Conservation (phyloP, 805 yeast species). For the Nakazawaea populi region DNA sequence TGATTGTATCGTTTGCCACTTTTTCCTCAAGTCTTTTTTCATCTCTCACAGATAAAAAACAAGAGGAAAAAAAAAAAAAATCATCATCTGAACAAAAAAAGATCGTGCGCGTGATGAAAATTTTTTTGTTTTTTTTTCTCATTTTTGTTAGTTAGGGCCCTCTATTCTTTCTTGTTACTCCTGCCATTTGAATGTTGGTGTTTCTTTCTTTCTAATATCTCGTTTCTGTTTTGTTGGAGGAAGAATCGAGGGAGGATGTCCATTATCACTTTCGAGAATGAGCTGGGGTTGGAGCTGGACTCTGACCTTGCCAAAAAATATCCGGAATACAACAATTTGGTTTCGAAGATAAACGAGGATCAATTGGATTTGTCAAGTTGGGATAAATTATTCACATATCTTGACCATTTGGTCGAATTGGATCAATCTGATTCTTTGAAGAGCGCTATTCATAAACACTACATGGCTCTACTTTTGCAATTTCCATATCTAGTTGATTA, state of each 20-base stretch:
- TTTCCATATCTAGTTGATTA: conserved; percentile 56
- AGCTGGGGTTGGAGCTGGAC: background rate
- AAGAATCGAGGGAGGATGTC: background rate
- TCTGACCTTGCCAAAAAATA: background rate
- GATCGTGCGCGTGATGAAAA: background rate
- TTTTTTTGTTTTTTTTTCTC: background rate
- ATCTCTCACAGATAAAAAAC: background rate
- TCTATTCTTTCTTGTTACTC: background rate
- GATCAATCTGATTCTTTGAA: conserved; percentile 12
- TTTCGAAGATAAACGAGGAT: background rate
- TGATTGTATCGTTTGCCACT: background rate
- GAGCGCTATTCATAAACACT: conserved; percentile 20
- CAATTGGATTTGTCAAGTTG: conserved; percentile 12
- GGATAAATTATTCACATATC: conserved; percentile 18
- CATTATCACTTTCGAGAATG: background rate
- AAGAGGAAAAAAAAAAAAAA: background rate
- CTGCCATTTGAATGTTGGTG: no score
- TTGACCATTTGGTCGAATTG: conserved; percentile 8
- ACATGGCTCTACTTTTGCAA: conserved; percentile 36
- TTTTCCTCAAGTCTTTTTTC: background rate
- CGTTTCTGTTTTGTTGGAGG: no score
- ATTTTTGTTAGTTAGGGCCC: background rate
- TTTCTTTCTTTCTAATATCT: no score
- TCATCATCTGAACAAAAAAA: background rate
- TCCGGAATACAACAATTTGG: conserved; percentile 2